Evolutionary conservation across 2,329 filamentous ascomycete genomes (phyloP), one percentile per base, ranked within the genome.

Genomic region (Dactylellina parvicollis): DNA sequence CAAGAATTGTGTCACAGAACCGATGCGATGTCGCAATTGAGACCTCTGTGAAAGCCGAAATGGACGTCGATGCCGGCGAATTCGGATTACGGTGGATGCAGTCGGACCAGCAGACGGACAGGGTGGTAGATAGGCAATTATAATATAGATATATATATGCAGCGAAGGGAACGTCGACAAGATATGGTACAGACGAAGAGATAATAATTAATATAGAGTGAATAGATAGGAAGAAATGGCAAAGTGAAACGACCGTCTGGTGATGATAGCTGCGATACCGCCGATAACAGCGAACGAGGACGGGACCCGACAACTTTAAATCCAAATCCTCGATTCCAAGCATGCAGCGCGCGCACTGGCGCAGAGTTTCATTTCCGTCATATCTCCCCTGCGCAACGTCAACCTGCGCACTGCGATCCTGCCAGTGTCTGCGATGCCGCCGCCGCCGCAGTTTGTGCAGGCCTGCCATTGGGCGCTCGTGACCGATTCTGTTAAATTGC

Each of bases 11-110:
- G 38, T 57, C 42, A 42, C 50, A 26, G 47, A 38, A 47, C 36
- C 49, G 55, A 44, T 49, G 55, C 54, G 59, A 72, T 65, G 67
- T 72, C 59, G 67, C 59, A 72, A 72, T 71, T 64, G 26, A 18
- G 12, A 18, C 16, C 16, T 18, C 10, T 54, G 50, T 42, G 42
- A 22, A 14, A 18, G 12, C 2, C 24, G 12, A 14, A 40, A 10
- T 22, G 5, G 22, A 18, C 52, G 32, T 36, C 28, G 52, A 42
- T 24, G 34, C 8, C 18, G 30, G 26, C 26, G n/a, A 12, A 12
- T 7, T 30, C 9, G n/a, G 26, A 26, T 38, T 54, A 54, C 49
- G 49, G 49, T 54, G 49, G 28, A 50, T 4, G 20, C 47, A 50
- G 47, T 50, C 50, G 49, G 50, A 44, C 61, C 50, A 55, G 20